These are phyloP conservation scores for Albophoma yamanashiensis DNA, from an alignment of 2,329 filamentous ascomycete species.

Conservation along the genomic window DNA sequence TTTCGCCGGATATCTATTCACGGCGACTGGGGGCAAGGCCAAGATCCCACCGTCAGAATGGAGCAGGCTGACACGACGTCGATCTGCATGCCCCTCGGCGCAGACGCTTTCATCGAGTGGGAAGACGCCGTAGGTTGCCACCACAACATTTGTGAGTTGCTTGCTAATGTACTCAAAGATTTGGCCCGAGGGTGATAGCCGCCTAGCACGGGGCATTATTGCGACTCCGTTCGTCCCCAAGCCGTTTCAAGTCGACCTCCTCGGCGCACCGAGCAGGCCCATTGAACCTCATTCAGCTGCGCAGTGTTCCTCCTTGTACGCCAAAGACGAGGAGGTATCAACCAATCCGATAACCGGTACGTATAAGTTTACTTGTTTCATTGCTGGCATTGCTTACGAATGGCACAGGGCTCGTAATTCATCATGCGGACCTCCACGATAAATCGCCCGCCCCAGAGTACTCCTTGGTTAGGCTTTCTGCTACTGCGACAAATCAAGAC, in stretches of 20 bases:
- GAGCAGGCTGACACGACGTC: slow-evolving; percentile 31
- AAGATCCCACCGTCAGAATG: slow-evolving; percentile 26
- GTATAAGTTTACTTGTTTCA: background rate
- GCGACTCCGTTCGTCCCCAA: slow-evolving; percentile 38
- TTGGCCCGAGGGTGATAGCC: slow-evolving; percentile 25
- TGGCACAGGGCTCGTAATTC: slow-evolving; percentile 34
- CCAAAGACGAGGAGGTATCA: slow-evolving; percentile 18
- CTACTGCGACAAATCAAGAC: slow-evolving; percentile 35
- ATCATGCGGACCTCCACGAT: slow-evolving; percentile 14
- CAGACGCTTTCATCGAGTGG: slow-evolving; percentile 45
- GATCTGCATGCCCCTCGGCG: slow-evolving; percentile 37
- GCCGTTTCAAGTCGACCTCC: slow-evolving; percentile 38
- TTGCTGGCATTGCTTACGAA: background rate
- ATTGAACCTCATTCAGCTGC: slow-evolving; percentile 25
- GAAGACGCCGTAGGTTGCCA: slow-evolving; percentile 33
- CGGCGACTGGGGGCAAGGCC: slow-evolving; percentile 20
- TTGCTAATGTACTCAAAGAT: slow-evolving; percentile 21
- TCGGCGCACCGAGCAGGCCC: slow-evolving; percentile 11
- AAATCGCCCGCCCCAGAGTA: slow-evolving; percentile 30
- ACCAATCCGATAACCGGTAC: slow-evolving; percentile 19
- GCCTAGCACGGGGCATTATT: slow-evolving; percentile 41
- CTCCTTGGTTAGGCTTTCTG: slow-evolving; percentile 41
- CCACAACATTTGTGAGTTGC: background rate
- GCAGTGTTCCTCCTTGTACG: slow-evolving; percentile 37
- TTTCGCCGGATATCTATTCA: slow-evolving; percentile 39